phyloP scores from a whole-genome alignment of 345 rosid genomes.

The Aurinia saxatilis region DNA sequence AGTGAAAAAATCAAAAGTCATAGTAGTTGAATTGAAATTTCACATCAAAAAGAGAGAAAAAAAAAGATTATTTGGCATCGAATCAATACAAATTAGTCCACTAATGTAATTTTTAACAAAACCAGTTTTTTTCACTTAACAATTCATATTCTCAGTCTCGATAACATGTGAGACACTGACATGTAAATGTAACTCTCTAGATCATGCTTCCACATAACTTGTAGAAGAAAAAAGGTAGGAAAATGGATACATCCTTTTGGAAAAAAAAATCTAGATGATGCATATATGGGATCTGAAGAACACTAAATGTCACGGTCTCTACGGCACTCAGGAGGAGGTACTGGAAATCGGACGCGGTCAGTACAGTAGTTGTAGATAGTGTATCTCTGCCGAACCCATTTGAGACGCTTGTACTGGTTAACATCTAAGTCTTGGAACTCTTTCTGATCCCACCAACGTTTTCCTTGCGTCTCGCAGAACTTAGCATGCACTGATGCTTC shows the following conservation, averaged over 20 bases:
- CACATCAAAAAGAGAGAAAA: too few species aligned
- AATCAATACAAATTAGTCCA: too few species aligned
- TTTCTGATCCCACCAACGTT: slow-evolving; percentile 68
- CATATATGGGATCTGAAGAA: neutral
- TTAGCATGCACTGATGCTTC: slow-evolving; percentile 56
- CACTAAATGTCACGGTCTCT: slow-evolving; percentile 47
- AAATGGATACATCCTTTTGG: neutral
- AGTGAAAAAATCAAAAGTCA: too few species aligned
- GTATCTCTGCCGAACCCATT: slow-evolving; percentile 47
- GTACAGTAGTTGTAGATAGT: slow-evolving; percentile 61
- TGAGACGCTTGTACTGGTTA: slow-evolving; percentile 42
- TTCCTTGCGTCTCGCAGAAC: slow-evolving; percentile 69
- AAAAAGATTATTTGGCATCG: too few species aligned
- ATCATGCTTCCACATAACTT: neutral
- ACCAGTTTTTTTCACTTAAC: too few species aligned
- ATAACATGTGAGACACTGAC: too few species aligned
- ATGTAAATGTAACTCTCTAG: neutral
- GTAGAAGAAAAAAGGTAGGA: neutral
- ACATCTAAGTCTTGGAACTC: slow-evolving; percentile 55
- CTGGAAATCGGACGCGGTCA: slow-evolving; percentile 38
- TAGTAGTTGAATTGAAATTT: too few species aligned
- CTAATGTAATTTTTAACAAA: too few species aligned
- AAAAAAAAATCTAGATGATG: neutral
- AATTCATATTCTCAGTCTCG: neutral
- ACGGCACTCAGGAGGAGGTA: slow-evolving; percentile 41